These are phyloP conservation scores for Fomitopsis schrenkii DNA, from an alignment of 1,284 basidiomycete genomes.

Conservation along the genomic window DNA sequence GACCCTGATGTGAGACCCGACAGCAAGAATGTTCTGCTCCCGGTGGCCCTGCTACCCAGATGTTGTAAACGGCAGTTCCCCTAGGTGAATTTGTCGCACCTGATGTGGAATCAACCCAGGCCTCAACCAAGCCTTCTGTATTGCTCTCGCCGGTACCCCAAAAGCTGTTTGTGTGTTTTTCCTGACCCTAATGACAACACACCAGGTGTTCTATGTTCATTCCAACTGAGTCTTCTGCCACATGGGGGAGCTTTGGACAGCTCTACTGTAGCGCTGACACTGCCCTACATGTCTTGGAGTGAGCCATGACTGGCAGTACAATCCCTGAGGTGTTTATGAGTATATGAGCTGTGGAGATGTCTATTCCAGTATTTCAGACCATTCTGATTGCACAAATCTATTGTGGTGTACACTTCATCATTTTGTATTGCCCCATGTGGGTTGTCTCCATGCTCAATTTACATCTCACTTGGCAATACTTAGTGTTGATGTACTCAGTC, in stretches of 20 bases:
- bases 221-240: constrained; percentile 55
- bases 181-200: constrained; percentile 34
- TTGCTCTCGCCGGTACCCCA: constrained; percentile 56
- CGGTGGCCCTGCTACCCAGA: constrained; percentile 63
- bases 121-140: constrained; percentile 35
- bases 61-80: constrained; percentile 37
- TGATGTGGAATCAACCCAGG: constrained; percentile 27
- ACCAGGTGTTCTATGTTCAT: constrained; percentile 61
- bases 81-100: constrained; percentile 34
- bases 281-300: constrained; percentile 33
- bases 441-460: too few relatives aligned
- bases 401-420: too few relatives aligned
- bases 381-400: too few relatives aligned
- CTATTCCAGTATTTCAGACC: too few relatives aligned
- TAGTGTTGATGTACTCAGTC: too few relatives aligned
- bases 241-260: constrained; percentile 69
- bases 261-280: constrained; percentile 52
- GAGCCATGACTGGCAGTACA: too few relatives aligned
- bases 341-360: too few relatives aligned
- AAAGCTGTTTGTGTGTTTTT: constrained; percentile 56
- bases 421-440: too few relatives aligned
- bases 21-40: constrained; percentile 76
- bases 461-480: too few relatives aligned
- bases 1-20: constrained; percentile 86
- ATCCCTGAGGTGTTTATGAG: too few relatives aligned